Evolutionary conservation across 2,329 filamentous ascomycete species (phyloP).

Genomic region (Samsoniella hepiali): DNA sequence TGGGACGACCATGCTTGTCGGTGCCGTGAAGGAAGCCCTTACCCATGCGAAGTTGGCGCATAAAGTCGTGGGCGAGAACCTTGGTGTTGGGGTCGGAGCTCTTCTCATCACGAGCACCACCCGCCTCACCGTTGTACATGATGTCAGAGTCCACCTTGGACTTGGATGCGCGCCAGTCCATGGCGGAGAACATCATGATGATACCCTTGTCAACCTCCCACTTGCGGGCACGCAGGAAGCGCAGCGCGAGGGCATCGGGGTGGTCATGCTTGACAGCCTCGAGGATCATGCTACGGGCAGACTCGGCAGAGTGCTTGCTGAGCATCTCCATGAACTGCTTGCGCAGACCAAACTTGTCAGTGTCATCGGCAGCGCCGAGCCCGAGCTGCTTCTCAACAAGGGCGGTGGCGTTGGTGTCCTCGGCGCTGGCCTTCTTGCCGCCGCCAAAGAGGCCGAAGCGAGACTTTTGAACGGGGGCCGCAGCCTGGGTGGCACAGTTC

Average conservation of each 20-base stretch:
- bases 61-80: constrained; percentile 27
- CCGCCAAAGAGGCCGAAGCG: constrained; percentile 62
- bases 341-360: constrained; percentile 61
- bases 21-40: constrained; percentile 38
- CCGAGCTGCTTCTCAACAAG: constrained; percentile 15
- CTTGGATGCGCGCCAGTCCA: constrained; percentile 37
- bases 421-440: constrained; percentile 35
- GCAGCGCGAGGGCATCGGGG: constrained; percentile 38
- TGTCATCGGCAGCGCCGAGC: constrained; percentile 30
- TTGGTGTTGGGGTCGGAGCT: constrained; percentile 15
- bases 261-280: constrained; percentile 30
- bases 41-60: constrained; percentile 36
- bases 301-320: constrained; percentile 26
- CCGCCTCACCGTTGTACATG: constrained; percentile 33
- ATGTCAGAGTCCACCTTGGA: constrained; percentile 32
- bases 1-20: constrained; percentile 34
- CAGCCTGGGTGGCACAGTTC: constrained; percentile 30
- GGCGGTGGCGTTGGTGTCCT: constrained; percentile 31
- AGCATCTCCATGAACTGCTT: constrained; percentile 33
- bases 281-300: constrained; percentile 22
- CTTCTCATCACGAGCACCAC: constrained; percentile 30
- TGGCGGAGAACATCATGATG: constrained; percentile 36
- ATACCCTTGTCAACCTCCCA: constrained; percentile 40
- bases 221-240: constrained; percentile 40
- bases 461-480: constrained; percentile 60